phyloP scores from a whole-genome alignment of 2,329 filamentous ascomycete species.

The Neonectria ditissima region DNA sequence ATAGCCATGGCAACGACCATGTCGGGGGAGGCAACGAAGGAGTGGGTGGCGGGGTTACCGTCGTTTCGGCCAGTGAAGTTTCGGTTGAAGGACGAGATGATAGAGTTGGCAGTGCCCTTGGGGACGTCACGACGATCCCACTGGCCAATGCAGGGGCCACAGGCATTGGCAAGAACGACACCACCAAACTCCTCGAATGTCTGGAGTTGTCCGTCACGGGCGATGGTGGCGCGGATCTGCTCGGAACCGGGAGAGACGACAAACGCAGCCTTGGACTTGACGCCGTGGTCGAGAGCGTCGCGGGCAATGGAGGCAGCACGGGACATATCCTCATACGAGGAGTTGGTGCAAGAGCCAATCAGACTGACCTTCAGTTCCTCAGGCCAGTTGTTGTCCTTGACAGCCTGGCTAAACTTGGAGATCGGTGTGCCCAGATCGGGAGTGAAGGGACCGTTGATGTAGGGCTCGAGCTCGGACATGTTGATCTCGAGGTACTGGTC shows the following conservation, averaged over 20 bases:
- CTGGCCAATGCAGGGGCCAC: conserved; percentile 92
- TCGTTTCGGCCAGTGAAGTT: conserved; percentile 99
- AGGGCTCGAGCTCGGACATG: conserved; percentile 89
- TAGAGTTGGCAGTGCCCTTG: conserved; percentile 96
- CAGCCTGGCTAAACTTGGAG: conserved; percentile 87
- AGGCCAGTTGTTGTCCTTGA: conserved; percentile 89
- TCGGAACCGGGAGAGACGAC: conserved; percentile 97
- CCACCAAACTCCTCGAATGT: conserved; percentile 91
- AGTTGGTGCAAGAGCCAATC: conserved; percentile 99
- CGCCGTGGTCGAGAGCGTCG: conserved; percentile 87
- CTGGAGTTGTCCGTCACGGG: conserved; percentile 85
- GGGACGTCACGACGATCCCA: conserved; percentile 95
- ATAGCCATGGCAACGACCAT: conserved; percentile 88
- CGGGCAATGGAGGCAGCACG: conserved; percentile 92
- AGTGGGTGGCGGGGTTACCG: conserved; percentile 93
- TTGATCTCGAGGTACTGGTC: conserved; percentile 93
- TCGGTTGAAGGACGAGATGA: conserved; percentile 99
- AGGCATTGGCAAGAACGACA: conserved; percentile 92
- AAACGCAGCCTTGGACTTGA: conserved; percentile 90
- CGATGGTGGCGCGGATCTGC: conserved; percentile 94
- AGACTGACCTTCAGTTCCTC: conserved; percentile 90
- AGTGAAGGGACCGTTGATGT: conserved; percentile 97
- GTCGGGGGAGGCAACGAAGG: conserved; percentile 92
- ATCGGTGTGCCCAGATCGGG: conserved; percentile 94
- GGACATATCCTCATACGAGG: conserved; percentile 98